These are phyloP conservation scores for Nakaseomyces sp. DNA, from an alignment of 1,139 yeast genomes.

Conservation along the genomic window DNA sequence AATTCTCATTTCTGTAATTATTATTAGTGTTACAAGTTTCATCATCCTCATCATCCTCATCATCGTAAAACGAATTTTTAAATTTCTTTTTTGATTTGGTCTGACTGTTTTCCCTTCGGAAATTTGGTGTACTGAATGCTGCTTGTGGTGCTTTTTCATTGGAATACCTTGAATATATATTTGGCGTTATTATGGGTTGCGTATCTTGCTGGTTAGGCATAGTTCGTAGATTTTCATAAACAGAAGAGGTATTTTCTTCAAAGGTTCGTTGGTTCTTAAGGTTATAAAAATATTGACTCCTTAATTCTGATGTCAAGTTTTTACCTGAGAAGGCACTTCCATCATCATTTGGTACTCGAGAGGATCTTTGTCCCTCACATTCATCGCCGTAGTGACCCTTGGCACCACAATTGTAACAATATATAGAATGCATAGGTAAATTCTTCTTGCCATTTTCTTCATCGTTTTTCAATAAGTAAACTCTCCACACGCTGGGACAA, in stretches of 20 bases:
- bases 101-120: not conserved
- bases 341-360: constrained; percentile 56
- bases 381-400: constrained; percentile 83
- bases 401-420: constrained; percentile 77
- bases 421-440: constrained; percentile 39
- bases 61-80: constrained; percentile 1
- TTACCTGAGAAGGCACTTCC: constrained; percentile 76
- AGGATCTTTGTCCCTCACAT: constrained; percentile 47
- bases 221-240: constrained; percentile 1
- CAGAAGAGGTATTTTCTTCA: not conserved
- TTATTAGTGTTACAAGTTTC: not conserved
- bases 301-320: constrained; percentile 35
- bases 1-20: not conserved
- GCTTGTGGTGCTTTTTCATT: not conserved
- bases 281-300: constrained; percentile 3
- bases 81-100: not conserved
- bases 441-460: constrained; percentile 16
- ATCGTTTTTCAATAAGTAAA: constrained; percentile 43
- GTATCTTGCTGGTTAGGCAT: not conserved
- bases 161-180: not conserved
- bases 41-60: constrained; percentile 1
- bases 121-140: not conserved
- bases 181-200: not conserved
- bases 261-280: not conserved
- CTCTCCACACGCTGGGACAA: constrained; percentile 85